Evolutionary conservation across 2,329 filamentous ascomycete genomes (phyloP).

Genomic region (Hymenoscyphus linearis): DNA sequence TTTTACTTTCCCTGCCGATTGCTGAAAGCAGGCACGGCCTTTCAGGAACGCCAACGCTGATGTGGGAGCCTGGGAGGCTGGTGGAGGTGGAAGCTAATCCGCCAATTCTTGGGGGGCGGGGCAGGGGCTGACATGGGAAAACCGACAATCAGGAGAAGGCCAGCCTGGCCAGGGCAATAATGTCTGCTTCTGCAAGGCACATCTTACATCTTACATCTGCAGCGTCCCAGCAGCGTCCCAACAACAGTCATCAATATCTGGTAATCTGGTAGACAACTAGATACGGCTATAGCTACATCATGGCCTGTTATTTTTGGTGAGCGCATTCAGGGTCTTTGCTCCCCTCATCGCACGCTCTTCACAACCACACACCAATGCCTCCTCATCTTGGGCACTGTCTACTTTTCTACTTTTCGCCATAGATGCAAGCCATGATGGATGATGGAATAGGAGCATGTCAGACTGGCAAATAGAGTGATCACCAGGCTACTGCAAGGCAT

Average conservation of each 20-base stretch:
- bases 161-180: not conserved
- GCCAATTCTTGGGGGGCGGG: no score
- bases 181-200: not conserved
- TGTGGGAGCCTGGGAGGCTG: no score
- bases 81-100: no score
- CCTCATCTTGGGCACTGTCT: no score
- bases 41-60: not conserved
- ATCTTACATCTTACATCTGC: not conserved
- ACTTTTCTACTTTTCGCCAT: not conserved
- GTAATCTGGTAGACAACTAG: no score
- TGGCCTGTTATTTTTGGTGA: no score
- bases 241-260: no score
- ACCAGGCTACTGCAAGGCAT: not conserved
- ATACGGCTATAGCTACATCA: no score
- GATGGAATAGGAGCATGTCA: not conserved
- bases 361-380: no score
- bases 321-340: no score
- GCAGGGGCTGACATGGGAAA: not conserved
- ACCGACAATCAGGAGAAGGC: not conserved
- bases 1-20: not conserved
- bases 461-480: not conserved
- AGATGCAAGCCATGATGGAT: not conserved
- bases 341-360: no score
- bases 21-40: not conserved
- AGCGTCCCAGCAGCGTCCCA: no score